Conservation (phyloP, 352 stramenopile species). For the Pythium dissimile region DNA sequence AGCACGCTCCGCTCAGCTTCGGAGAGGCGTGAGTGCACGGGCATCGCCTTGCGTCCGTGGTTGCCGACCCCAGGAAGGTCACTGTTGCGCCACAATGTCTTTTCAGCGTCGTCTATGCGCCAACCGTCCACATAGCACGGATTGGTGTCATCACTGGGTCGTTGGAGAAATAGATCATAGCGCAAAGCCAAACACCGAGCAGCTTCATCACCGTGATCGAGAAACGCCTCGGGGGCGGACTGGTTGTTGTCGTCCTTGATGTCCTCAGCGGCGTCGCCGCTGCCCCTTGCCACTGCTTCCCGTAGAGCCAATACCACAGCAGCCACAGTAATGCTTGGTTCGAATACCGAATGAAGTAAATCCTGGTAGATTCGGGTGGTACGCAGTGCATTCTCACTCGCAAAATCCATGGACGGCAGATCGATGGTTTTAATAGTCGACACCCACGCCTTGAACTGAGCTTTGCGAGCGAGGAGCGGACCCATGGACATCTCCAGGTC, state of each 20-base stretch:
- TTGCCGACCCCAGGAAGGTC: constrained; percentile 73
- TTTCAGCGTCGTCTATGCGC: constrained; percentile 50
- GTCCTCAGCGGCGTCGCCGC: background rate
- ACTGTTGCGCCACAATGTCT: constrained; percentile 44
- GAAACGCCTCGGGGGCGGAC: constrained; percentile 33
- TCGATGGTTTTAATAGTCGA: constrained; percentile 33
- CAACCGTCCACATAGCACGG: constrained; percentile 25
- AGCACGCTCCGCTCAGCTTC: constrained; percentile 42
- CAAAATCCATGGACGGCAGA: constrained; percentile 20
- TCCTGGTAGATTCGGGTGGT: constrained; percentile 29
- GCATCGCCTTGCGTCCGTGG: constrained; percentile 56
- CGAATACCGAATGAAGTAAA: constrained; percentile 33
- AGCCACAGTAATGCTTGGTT: constrained; percentile 46
- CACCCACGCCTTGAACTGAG: constrained; percentile 65
- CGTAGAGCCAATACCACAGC: constrained; percentile 50
- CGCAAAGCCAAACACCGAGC: constrained; percentile 30
- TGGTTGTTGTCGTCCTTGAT: constrained; percentile 3
- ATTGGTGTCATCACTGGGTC: constrained; percentile 8
- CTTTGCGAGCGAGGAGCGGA: constrained; percentile 39
- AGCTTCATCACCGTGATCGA: constrained; percentile 44
- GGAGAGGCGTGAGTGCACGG: constrained; percentile 29
- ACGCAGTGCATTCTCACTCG: background rate
- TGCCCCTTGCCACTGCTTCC: constrained; percentile 32
- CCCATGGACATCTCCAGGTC: constrained; percentile 36
- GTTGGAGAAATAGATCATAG: constrained; percentile 23